phyloP scores from a whole-genome alignment of 495 filamentous ascomycete species.

The Penicillium canescens region DNA sequence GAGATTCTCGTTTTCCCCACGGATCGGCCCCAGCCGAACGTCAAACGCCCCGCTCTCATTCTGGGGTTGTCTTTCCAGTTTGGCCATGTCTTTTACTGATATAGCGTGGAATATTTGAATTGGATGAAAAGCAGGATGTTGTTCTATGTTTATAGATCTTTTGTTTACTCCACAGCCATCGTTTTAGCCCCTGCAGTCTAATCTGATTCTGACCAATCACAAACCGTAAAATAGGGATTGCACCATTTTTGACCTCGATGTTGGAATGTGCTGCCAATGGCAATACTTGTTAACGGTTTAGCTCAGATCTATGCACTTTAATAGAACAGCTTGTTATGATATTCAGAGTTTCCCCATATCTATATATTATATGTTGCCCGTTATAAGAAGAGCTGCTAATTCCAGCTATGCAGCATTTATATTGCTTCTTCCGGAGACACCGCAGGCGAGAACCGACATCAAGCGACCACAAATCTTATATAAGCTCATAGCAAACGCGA shows the following conservation, averaged over 20 bases:
- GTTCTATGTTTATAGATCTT: not conserved
- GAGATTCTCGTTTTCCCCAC: conserved; percentile 4
- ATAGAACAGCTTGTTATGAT: not conserved
- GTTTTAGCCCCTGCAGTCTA: not conserved
- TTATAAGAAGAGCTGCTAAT: no score
- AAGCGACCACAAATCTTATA: no score
- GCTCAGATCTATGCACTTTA: not conserved
- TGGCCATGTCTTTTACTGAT: not conserved
- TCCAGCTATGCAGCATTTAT: no score
- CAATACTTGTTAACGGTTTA: not conserved
- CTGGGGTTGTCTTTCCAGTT: not conserved
- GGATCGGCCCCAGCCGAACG: conserved; percentile 7
- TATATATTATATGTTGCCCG: no score
- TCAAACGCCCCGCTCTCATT: not conserved
- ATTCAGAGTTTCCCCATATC: no score
- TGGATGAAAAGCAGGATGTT: no score
- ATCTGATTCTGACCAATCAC: conserved; percentile 7
- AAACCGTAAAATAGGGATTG: conserved; percentile 1
- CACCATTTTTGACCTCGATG: conserved; percentile 6
- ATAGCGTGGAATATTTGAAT: no score
- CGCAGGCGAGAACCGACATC: no score
- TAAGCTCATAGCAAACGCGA: no score
- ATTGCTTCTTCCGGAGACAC: no score
- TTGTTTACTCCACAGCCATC: not conserved
- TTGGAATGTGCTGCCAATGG: conserved; percentile 9